Conservation (phyloP, 192 early-diverging fungal genomes). For the Podochytrium sp. region DNA sequence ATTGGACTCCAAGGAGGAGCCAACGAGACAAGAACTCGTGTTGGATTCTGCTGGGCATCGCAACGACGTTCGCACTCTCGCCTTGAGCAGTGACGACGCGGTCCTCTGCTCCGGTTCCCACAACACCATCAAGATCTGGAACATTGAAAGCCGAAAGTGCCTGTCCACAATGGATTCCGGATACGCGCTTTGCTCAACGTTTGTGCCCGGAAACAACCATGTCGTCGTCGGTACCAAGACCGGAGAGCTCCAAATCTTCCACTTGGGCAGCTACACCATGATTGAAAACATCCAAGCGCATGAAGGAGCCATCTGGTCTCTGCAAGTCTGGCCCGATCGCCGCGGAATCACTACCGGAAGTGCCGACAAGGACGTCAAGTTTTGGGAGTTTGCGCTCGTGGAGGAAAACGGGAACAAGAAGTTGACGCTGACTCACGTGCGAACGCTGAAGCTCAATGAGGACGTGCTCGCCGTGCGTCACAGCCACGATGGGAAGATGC, state of each 20-base stretch:
- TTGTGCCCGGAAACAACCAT: conserved; percentile 88
- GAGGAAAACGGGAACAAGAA: conserved; percentile 50
- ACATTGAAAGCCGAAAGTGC: conserved; percentile 77
- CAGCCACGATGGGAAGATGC: conserved; percentile 82
- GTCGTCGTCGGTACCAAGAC: conserved; percentile 92
- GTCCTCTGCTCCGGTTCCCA: conserved; percentile 86
- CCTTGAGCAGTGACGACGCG: conserved; percentile 89
- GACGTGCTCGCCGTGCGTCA: conserved; percentile 86
- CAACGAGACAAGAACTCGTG: conserved; percentile 67
- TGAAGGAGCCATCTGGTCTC: conserved; percentile 84
- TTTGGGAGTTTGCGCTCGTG: conserved; percentile 93
- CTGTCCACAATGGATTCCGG: conserved; percentile 91
- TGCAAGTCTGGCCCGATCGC: conserved; percentile 84
- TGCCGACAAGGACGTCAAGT: conserved; percentile 95
- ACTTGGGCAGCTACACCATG: conserved; percentile 81
- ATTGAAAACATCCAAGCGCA: conserved; percentile 91
- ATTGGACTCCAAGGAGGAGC: conserved; percentile 69
- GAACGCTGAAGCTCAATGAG: conserved; percentile 94
- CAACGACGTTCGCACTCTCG: conserved; percentile 84
- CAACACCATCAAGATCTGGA: conserved; percentile 88
- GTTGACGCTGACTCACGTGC: conserved; percentile 80
- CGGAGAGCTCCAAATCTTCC: conserved; percentile 88
- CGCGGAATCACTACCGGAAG: conserved; percentile 89
- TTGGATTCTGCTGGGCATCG: conserved; percentile 90
- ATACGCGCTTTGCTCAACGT: conserved; percentile 88